A percentile compares a stretch with the other conserved stretches of the same genome.
Conservation (phyloP, 495 filamentous ascomycete species). For the Patellaria atrata region DNA sequence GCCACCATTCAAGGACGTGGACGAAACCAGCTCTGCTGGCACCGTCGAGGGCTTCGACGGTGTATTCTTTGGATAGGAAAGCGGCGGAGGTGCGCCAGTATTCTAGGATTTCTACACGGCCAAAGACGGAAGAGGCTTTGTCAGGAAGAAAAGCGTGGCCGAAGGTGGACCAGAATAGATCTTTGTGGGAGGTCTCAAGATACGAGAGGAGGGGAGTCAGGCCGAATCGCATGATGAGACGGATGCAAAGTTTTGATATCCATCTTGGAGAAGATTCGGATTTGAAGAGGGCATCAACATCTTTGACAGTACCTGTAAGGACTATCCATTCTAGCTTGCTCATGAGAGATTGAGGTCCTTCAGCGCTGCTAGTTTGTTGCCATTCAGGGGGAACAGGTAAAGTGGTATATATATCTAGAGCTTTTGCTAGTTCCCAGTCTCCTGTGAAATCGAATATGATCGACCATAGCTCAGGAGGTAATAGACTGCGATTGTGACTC, state of each 20-base stretch:
- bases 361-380: slow-evolving; percentile 33
- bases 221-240: slow-evolving; percentile 82
- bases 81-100: slow-evolving; percentile 74
- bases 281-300: slow-evolving; percentile 49
- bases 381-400: slow-evolving; percentile 61
- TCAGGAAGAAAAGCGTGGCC: slow-evolving; percentile 69
- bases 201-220: slow-evolving; percentile 64
- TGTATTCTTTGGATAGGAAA: slow-evolving; percentile 66
- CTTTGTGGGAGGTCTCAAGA: slow-evolving; percentile 60
- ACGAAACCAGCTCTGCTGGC: slow-evolving; percentile 72
- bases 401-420: slow-evolving; percentile 64
- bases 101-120: slow-evolving; percentile 67
- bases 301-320: slow-evolving; percentile 50
- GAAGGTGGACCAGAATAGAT: slow-evolving; percentile 70
- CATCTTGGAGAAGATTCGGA: slow-evolving; percentile 53
- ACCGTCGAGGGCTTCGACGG: slow-evolving; percentile 67
- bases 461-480: slow-evolving; percentile 80
- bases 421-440: slow-evolving; percentile 80
- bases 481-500: slow-evolving; percentile 13
- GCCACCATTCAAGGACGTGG: slow-evolving; percentile 86
- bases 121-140: slow-evolving; percentile 73
- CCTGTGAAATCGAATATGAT: slow-evolving; percentile 68
- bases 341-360: slow-evolving; percentile 32
- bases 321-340: slow-evolving; percentile 66
- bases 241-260: slow-evolving; percentile 65